Percentiles rank a stretch among this genome's conserved stretches.
Conservation (phyloP, 2,329 filamentous ascomycete species). For the Diaporthe caulivora region DNA sequence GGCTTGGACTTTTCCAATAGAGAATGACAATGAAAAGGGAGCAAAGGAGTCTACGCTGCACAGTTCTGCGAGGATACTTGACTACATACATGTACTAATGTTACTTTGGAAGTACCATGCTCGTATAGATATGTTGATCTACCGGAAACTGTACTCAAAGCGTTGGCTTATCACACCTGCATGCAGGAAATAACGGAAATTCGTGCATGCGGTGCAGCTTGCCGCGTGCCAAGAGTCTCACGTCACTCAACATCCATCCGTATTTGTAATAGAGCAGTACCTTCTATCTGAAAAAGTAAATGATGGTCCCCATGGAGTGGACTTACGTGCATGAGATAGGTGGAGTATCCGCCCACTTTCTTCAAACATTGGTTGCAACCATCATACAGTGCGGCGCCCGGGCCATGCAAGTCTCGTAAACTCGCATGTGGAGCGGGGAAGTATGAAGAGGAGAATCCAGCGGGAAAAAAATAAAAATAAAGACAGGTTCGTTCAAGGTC, state of each 20-base stretch:
- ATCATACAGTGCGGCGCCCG: not conserved
- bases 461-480: not conserved
- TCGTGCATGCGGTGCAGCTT: not conserved
- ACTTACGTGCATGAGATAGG: not conserved
- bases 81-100: not conserved
- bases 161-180: not conserved
- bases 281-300: not conserved
- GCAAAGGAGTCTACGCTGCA: not conserved
- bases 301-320: not conserved
- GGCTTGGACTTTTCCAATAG: not conserved
- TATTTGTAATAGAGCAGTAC: not conserved
- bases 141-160: not conserved
- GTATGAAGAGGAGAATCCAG: not conserved
- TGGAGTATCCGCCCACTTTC: not conserved
- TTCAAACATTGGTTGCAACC: not conserved
- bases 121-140: not conserved
- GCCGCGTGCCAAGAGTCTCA: not conserved
- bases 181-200: not conserved
- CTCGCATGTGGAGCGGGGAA: slow-evolving; percentile 7
- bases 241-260: not conserved
- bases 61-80: not conserved
- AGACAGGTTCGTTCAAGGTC: not conserved
- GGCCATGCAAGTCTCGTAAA: not conserved
- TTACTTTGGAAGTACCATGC: not conserved
- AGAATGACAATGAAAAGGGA: not conserved